phyloP scores from a whole-genome alignment of 75 land plant species.

The Picea sitchensis region DNA sequence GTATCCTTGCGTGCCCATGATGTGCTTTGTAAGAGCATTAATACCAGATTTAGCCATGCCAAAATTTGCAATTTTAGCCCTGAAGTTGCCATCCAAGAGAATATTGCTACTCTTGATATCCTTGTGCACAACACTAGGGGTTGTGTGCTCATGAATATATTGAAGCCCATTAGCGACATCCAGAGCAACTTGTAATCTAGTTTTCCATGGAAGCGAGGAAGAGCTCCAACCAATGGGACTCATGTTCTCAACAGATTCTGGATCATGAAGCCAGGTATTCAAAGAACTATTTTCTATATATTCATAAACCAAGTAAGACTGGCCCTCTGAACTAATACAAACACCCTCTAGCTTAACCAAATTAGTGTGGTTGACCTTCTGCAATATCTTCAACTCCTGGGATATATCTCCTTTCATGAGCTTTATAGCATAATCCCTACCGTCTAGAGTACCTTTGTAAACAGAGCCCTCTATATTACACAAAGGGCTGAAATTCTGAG shows the following conservation, averaged over 20 bases:
- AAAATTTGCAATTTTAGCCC: conserved; percentile 79
- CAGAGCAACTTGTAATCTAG: too few relatives aligned
- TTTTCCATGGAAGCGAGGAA: too few relatives aligned
- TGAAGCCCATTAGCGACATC: conserved; percentile 61
- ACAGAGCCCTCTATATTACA: conserved; percentile 70
- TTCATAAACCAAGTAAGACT: too few relatives aligned
- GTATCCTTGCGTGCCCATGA: conserved; percentile 62
- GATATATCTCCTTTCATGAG: conserved; percentile 75
- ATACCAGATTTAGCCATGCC: conserved; percentile 57
- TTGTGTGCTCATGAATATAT: conserved; percentile 79
- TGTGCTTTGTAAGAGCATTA: conserved; percentile 39
- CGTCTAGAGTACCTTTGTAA: conserved; percentile 52
- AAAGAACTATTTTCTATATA: too few relatives aligned
- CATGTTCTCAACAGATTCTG: too few relatives aligned
- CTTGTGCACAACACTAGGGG: conserved; percentile 66
- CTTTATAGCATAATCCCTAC: conserved; percentile 52
- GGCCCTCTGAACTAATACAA: too few relatives aligned
- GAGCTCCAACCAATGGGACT: too few relatives aligned
- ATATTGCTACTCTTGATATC: conserved; percentile 71
- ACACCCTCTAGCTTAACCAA: too few relatives aligned
- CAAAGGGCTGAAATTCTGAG: conserved; percentile 48
- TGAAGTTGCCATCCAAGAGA: conserved; percentile 58
- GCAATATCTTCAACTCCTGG: conserved; percentile 82
- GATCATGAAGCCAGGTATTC: too few relatives aligned
- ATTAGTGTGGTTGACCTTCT: conserved; percentile 45